phyloP scores from a whole-genome alignment of 1,284 basidiomycete species.

The Papiliotrema flavescens region DNA sequence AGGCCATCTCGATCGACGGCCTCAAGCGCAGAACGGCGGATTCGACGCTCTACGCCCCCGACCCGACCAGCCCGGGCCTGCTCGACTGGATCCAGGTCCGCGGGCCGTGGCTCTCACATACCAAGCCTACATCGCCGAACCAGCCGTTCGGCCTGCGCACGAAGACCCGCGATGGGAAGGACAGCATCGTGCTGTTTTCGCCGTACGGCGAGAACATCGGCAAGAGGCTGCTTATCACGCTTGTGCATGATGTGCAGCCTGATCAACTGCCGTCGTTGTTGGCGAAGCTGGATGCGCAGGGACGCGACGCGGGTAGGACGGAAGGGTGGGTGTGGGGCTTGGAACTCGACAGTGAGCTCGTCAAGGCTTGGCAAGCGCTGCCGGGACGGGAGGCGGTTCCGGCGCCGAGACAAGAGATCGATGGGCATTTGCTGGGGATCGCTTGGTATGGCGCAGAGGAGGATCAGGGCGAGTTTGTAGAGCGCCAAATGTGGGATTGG shows the following conservation, averaged over 20 bases:
- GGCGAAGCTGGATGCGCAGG: conserved; percentile 18
- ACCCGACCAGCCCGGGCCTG: conserved; percentile 17
- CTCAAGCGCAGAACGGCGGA: background rate
- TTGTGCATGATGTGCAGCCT: conserved; percentile 14
- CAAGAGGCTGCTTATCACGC: conserved; percentile 16
- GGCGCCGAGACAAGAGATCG: conserved; percentile 12
- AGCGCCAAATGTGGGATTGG: conserved; percentile 30
- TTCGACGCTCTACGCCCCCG: conserved; percentile 5
- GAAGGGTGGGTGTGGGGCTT: conserved; percentile 24
- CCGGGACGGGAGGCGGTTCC: conserved; percentile 7
- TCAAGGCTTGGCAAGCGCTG: conserved; percentile 14
- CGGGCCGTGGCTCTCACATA: background rate
- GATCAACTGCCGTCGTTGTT: conserved; percentile 17
- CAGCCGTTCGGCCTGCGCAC: background rate
- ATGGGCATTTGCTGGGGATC: conserved; percentile 27
- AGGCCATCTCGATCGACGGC: background rate
- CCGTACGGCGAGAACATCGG: conserved; percentile 10
- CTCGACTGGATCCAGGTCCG: conserved; percentile 12
- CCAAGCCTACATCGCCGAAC: background rate
- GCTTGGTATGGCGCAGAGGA: conserved; percentile 24
- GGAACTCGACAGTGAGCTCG: conserved; percentile 9
- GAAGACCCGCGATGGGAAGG: background rate
- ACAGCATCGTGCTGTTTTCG: conserved; percentile 25
- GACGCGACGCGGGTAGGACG: conserved; percentile 5
- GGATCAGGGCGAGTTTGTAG: conserved; percentile 15